Conservation (phyloP, 2,329 filamentous ascomycete species). For the Pestalotiopsis sp. region DNA sequence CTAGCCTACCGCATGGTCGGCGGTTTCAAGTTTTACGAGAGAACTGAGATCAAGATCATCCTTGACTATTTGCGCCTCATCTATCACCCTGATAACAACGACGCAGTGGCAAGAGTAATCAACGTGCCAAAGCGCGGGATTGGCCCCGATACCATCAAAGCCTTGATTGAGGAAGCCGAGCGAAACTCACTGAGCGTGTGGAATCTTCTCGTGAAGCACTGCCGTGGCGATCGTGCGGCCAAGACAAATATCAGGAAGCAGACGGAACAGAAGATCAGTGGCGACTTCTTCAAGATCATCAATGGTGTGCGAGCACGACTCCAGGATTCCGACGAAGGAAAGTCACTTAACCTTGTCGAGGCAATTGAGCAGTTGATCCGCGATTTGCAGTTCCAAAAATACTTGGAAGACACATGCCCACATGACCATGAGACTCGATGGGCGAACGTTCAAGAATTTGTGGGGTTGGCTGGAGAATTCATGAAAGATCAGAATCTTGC, state of each 20-base stretch:
- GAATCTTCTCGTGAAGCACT: slow-evolving; percentile 66
- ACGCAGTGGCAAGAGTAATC: slow-evolving; percentile 80
- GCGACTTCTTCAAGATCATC: slow-evolving; percentile 48
- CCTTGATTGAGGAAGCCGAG: slow-evolving; percentile 77
- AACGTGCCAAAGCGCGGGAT: slow-evolving; percentile 83
- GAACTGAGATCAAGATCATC: slow-evolving; percentile 83
- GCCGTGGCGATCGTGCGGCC: slow-evolving; percentile 48
- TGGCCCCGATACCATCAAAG: slow-evolving; percentile 76
- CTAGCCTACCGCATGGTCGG: slow-evolving; percentile 93
- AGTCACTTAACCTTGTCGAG: slow-evolving; percentile 44
- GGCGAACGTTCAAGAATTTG: slow-evolving; percentile 89
- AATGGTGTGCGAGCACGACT: slow-evolving; percentile 38
- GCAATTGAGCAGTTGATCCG: slow-evolving; percentile 58
- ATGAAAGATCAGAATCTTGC: slow-evolving; percentile 42
- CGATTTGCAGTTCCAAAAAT: slow-evolving; percentile 73
- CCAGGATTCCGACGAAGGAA: slow-evolving; percentile 29
- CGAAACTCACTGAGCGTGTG: slow-evolving; percentile 71
- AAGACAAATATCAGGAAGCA: slow-evolving; percentile 52
- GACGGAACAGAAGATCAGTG: slow-evolving; percentile 56
- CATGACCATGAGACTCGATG: slow-evolving; percentile 76
- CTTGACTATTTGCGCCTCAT: slow-evolving; percentile 88
- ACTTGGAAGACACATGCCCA: slow-evolving; percentile 68
- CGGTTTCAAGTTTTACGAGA: slow-evolving; percentile 89
- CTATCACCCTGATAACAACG: slow-evolving; percentile 83
- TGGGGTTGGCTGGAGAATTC: slow-evolving; percentile 78